Conservation (phyloP, 2,329 filamentous ascomycete species). For the Monilinia vaccinii-corymbosi region DNA sequence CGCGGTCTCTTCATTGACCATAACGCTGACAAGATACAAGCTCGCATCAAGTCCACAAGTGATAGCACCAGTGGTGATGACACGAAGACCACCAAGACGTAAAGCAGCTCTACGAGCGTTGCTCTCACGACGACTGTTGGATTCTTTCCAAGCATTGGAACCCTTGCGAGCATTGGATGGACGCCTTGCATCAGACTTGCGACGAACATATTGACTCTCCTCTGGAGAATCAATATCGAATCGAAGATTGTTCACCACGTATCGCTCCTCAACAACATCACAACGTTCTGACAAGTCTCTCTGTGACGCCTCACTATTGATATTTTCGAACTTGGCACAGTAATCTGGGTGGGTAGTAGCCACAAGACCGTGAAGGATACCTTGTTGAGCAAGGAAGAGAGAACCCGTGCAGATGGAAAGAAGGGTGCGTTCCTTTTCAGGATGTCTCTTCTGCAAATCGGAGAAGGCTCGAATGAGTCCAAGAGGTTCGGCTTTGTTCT, state of each 20-base stretch:
- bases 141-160: conserved; percentile 71
- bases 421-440: conserved; percentile 70
- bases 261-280: conserved; percentile 75
- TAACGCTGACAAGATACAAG: conserved; percentile 74
- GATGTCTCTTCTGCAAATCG: conserved; percentile 71
- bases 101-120: conserved; percentile 67
- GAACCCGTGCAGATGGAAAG: conserved; percentile 73
- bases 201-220: conserved; percentile 74
- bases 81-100: conserved; percentile 48
- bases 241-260: conserved; percentile 85
- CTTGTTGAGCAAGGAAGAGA: conserved; percentile 66
- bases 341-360: conserved; percentile 77
- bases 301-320: conserved; percentile 65
- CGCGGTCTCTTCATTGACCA: conserved; percentile 70
- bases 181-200: conserved; percentile 58
- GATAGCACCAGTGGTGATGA: conserved; percentile 73
- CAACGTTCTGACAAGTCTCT: conserved; percentile 66
- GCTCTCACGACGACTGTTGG: conserved; percentile 66
- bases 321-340: conserved; percentile 71
- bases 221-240: conserved; percentile 74
- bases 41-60: conserved; percentile 75
- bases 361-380: conserved; percentile 67
- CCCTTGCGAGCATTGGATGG: conserved; percentile 66
- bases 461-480: conserved; percentile 66
- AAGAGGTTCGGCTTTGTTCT: conserved; percentile 60